Evolutionary conservation across 495 filamentous ascomycete genomes (phyloP).

Genomic region (Aspergillus egyptiacus): DNA sequence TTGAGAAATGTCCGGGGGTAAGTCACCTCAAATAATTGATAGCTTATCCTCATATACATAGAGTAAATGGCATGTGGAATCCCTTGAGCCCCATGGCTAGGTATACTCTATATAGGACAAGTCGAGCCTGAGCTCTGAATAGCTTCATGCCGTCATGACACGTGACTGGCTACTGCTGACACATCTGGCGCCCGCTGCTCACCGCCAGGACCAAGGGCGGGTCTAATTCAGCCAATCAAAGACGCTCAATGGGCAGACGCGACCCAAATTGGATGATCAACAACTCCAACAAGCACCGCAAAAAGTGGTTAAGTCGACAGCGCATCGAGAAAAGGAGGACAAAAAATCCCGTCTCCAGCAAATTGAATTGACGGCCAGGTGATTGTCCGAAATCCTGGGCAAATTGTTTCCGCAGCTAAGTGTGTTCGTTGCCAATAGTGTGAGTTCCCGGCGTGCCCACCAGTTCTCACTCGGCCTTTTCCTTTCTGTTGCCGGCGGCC

Average conservation of each 20-base stretch:
- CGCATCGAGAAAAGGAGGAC: conserved; percentile 12
- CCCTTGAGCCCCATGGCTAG: neutral
- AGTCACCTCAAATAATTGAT: no score
- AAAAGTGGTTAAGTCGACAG: conserved; percentile 22
- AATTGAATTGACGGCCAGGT: conserved; percentile 22
- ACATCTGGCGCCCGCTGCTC: conserved; percentile 21
- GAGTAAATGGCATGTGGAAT: neutral
- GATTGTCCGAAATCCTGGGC: conserved; percentile 9
- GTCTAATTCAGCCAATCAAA: conserved; percentile 28
- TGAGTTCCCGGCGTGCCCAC: conserved; percentile 11
- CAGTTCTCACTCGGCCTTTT: conserved; percentile 16
- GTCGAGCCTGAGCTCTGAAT: conserved; percentile 8
- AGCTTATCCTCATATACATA: neutral
- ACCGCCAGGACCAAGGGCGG: conserved; percentile 16
- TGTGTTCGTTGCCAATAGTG: conserved; percentile 15
- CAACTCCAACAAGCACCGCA: conserved; percentile 21
- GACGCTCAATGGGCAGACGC: conserved; percentile 22
- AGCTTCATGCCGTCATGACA: conserved; percentile 18
- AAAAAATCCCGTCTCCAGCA: conserved; percentile 16
- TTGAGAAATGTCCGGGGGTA: no score
- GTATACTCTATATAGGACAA: no score
- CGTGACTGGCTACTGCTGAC: conserved; percentile 25
- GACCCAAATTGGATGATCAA: conserved; percentile 38
- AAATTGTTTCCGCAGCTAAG: conserved; percentile 24
- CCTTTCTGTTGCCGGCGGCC: conserved; percentile 13